These are phyloP conservation scores for Penicillium brasilianum DNA, from an alignment of 2,329 filamentous ascomycete genomes.

Conservation along the genomic window DNA sequence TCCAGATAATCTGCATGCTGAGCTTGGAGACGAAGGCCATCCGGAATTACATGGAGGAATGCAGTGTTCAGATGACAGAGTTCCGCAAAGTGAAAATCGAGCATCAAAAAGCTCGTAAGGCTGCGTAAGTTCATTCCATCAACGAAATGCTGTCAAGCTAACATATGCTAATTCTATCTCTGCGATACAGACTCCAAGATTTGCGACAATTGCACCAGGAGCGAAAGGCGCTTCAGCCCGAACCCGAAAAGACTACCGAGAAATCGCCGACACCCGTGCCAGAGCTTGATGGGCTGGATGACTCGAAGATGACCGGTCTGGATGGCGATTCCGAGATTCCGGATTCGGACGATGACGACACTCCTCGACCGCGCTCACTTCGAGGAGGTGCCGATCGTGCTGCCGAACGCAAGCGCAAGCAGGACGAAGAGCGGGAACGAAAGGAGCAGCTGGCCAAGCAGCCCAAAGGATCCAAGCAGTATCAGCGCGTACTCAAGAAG, in stretches of 20 bases:
- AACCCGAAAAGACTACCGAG: conserved; percentile 39
- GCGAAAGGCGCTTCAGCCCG: conserved; percentile 53
- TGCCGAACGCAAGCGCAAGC: conserved; percentile 77
- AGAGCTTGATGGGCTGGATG: conserved; percentile 47
- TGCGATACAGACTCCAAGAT: conserved; percentile 46
- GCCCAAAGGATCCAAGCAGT: conserved; percentile 84
- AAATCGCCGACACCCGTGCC: conserved; percentile 51
- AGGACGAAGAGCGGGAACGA: conserved; percentile 71
- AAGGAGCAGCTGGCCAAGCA: conserved; percentile 69
- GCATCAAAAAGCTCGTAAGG: conserved; percentile 77
- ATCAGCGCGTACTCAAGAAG: conserved; percentile 82
- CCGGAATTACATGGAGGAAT: conserved; percentile 87
- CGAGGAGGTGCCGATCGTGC: conserved; percentile 70
- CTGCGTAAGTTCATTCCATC: conserved; percentile 52
- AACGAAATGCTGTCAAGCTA: conserved; percentile 11
- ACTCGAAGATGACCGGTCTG: conserved; percentile 45
- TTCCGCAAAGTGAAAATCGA: conserved; percentile 97
- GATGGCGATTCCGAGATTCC: conserved; percentile 69
- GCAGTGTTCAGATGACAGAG: conserved; percentile 90
- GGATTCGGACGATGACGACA: conserved; percentile 73
- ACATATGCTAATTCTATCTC: conserved; percentile 17
- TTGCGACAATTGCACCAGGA: conserved; percentile 54
- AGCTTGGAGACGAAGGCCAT: conserved; percentile 85
- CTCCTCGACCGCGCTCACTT: conserved; percentile 60
- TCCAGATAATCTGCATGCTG: conserved; percentile 86